Evolutionary conservation across 768 basidiomycete genomes (phyloP).

Genomic region (Hygrophoropsis aurantiaca): DNA sequence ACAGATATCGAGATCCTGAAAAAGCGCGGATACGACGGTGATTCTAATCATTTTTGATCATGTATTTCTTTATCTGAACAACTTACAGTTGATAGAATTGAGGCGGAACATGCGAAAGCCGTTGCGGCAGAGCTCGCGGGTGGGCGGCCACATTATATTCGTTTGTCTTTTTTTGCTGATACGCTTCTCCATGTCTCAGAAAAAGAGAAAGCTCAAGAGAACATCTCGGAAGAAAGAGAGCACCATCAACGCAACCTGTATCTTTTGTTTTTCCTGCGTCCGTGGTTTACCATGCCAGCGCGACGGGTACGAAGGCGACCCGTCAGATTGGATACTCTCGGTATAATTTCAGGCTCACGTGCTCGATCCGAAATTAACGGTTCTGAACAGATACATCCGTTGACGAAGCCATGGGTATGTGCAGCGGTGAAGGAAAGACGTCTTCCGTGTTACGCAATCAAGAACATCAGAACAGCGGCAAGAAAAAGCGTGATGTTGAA

Average conservation of each 20-base stretch:
- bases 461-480: constrained; percentile 8
- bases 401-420: constrained; percentile 4
- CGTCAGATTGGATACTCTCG: no score
- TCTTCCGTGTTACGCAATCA: constrained; percentile 1
- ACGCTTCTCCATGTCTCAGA: no score
- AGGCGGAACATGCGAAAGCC: background rate
- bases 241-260: no score
- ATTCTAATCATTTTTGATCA: constrained; percentile 3
- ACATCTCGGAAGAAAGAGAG: no score
- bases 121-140: background rate
- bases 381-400: background rate
- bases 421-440: background rate
- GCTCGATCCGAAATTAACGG: no score
- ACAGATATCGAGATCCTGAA: constrained; percentile 80
- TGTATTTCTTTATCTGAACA: background rate
- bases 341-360: no score
- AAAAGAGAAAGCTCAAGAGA: no score
- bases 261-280: no score
- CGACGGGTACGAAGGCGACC: no score
- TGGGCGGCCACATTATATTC: background rate
- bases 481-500: constrained; percentile 10
- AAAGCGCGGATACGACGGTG: constrained; percentile 80
- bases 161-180: no score
- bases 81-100: constrained; percentile 8
- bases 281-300: no score